These are phyloP conservation scores for Spirogloea muscicola DNA, from an alignment of 139 green algal genomes.

Conservation along the genomic window DNA sequence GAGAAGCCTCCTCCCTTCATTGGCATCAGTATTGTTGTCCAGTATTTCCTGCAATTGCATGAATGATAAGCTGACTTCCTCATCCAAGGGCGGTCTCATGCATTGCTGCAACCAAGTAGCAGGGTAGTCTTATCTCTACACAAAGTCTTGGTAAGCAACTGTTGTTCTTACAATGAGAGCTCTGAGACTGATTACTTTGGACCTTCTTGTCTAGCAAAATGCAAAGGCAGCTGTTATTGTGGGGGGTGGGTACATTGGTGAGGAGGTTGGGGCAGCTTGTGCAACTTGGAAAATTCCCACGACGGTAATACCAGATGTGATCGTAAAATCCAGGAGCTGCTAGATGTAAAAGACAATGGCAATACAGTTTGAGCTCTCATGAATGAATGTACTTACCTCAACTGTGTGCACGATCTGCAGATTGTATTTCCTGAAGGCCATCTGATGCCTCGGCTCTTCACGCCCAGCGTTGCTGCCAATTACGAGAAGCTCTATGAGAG, in stretches of 20 bases:
- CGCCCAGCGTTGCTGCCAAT: constrained; percentile 59
- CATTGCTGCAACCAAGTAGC: too few relatives aligned
- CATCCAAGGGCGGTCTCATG: too few relatives aligned
- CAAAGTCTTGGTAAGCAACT: not conserved
- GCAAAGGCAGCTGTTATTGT: constrained; percentile 50
- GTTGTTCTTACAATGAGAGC: not conserved
- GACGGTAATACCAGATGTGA: constrained; percentile 39
- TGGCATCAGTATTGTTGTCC: not conserved
- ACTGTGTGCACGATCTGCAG: constrained; percentile 8
- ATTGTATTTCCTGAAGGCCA: constrained; percentile 73
- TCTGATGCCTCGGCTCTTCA: constrained; percentile 75
- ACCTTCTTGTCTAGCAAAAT: not conserved
- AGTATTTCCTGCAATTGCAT: not conserved
- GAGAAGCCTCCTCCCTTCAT: not conserved
- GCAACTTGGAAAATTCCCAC: constrained; percentile 64
- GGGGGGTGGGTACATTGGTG: constrained; percentile 91
- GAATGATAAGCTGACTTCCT: not conserved
- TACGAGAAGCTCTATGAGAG: constrained; percentile 63
- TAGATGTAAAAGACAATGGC: not conserved
- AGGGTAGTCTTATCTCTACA: not conserved
- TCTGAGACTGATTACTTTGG: too few relatives aligned
- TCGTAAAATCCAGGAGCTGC: not conserved
- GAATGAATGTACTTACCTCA: not conserved
- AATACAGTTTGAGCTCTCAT: not conserved
- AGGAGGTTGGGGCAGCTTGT: constrained; percentile 65